These are phyloP conservation scores for Pistacia vera DNA, from an alignment of 345 rosid species.

Conservation along the genomic window DNA sequence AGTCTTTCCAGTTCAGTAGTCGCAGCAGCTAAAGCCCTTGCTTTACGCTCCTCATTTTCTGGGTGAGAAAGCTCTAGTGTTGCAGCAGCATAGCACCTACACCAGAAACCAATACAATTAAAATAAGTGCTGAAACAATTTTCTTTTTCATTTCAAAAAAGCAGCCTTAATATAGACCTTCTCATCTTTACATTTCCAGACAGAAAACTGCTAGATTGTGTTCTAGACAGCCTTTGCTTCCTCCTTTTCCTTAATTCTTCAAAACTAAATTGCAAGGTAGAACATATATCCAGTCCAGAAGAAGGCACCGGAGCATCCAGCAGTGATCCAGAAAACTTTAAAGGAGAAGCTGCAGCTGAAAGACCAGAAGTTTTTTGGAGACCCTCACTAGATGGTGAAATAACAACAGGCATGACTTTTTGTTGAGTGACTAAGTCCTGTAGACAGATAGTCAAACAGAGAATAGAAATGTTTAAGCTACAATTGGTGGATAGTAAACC, in stretches of 20 bases:
- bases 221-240: conserved; percentile 57
- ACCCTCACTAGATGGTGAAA: conserved; percentile 32
- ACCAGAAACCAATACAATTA: conserved; percentile 19
- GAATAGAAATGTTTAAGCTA: conserved; percentile 19
- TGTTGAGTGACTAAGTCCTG: conserved; percentile 43
- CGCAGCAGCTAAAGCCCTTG: conserved; percentile 84
- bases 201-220: conserved; percentile 37
- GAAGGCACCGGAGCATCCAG: conserved; percentile 50
- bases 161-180: conserved; percentile 37
- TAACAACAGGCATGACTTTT: conserved; percentile 32
- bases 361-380: conserved; percentile 32
- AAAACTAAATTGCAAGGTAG: conserved; percentile 71
- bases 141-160: conserved; percentile 6
- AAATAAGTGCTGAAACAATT: conserved; percentile 8
- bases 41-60: conserved; percentile 80
- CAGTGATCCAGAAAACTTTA: conserved; percentile 35
- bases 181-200: conserved; percentile 45
- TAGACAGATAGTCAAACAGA: conserved; percentile 20
- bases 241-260: conserved; percentile 66
- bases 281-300: conserved; percentile 54
- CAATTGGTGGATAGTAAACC: neutral
- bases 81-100: conserved; percentile 83
- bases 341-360: conserved; percentile 37
- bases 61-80: conserved; percentile 82
- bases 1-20: conserved; percentile 84